Evolutionary conservation across 2,329 filamentous ascomycete genomes (phyloP), one percentile per base, ranked within the genome.

Genomic region (Aaosphaeria pasadenensis): DNA sequence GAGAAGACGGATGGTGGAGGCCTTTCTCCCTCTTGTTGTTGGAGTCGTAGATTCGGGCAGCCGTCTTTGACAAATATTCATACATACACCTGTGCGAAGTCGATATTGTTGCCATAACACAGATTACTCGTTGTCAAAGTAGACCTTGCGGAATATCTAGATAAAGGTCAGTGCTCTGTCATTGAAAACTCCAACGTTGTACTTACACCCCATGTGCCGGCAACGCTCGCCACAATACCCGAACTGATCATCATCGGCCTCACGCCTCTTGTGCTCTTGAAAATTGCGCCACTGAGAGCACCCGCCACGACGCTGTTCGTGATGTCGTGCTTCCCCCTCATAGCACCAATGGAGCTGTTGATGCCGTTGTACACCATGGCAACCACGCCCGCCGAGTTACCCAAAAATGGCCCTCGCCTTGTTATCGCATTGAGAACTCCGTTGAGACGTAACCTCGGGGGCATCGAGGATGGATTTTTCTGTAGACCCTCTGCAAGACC

Each of bases 181-280:
- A 6, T 35, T 38, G 24, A 3, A 30, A 32, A 2, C 11, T 9
- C 11, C 41, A 31, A 32, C 31, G 41, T 13, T 9, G 24, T 40
- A n/a, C 9, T 48, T 59, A 99, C 92, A 66, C 91, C 87, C 94
- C 95, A 99, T 51, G 77, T 81, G 56, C 88, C 91, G 47, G 94
- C 95, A 54, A 94, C 80, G 39, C 85, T 83, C 45, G 87, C 94
- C 50, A 97, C 91, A 57, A 99, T 86, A 60, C 86, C 89, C 54
- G 91, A 89, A 33, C 91, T 96, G 63, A 97, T 94, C 77, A 94
- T 79, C 91, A 97, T 97, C 32, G 91, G 91, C 72, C 88, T 83
- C 52, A 94, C 55, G 5, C 94, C 94, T 64, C 89, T 83, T 43
- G 95, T 97, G 71, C 91, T 95, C 81, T 96, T 97, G 77, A 99